Base-by-base conservation (phyloP, 768 basidiomycete species). In the Mycena pura region DNA sequence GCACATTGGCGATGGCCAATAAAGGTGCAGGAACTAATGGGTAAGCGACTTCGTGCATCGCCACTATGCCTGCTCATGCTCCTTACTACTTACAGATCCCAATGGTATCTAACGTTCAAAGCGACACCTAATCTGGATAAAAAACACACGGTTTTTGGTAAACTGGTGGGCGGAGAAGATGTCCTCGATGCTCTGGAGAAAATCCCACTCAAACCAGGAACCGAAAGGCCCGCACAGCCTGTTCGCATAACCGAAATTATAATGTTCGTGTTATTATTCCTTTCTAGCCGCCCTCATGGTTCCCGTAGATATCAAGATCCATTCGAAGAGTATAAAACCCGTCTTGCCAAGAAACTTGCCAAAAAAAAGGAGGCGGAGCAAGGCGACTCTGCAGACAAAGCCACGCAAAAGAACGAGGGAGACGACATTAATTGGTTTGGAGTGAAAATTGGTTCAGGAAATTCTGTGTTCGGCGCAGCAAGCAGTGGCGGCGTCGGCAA, bases 121-220 rank as follows among this genome's bases (percentile, higher is more conserved):
- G 76, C 89, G 1, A 84, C 93, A 7, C 83, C 92, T 0, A 87
- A 99, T 73, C 85, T 99, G 21, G 92, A 99, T 74, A 91, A 87
- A 60, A 95, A 96, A 70, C 95, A 96, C 70, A 96, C 95, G 0
- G 97, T 99, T 2, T 99, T 99, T 70, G 97, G 97, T 3, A 96
- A 96, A 67, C 82, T 99, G 14, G 96, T 99, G 2, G 97, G 97
- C 9, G 97, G 96, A 19, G 93, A 96, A 72, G 93, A 96, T 27
- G 88, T 96, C 7, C 79, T 99, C 1, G 85, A 92, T 69, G 85
- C 89, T 6, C 77, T 99, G 25, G 97, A 99, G 72, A 85, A 86
- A 29, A 76, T 95, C 0, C 88, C 93, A 2, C 77, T 88, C 40
- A 92, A 95, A 74, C 85, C 89, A 15, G 93, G 92, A 15, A 92